Evolutionary conservation across 495 filamentous ascomycete genomes (phyloP).

Genomic region (Aspergillus egyptiacus): DNA sequence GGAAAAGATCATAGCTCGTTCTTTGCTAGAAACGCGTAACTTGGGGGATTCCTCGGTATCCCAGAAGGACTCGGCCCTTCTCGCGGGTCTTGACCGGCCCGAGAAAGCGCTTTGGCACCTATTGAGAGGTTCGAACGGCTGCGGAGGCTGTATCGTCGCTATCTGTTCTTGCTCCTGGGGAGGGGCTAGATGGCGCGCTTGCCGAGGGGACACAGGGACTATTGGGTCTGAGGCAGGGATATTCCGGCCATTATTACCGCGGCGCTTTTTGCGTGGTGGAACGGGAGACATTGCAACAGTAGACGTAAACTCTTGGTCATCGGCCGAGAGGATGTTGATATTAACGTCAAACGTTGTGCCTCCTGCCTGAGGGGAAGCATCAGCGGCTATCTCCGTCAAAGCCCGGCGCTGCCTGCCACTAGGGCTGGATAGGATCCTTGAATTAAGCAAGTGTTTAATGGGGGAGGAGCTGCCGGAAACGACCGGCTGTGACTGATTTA

Average conservation of each 20-base stretch:
- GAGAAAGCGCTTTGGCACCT: constrained; percentile 13
- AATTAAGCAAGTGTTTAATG: constrained; percentile 23
- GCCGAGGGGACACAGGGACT: constrained; percentile 28
- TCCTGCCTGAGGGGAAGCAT: constrained; percentile 36
- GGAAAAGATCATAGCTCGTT: constrained; percentile 14
- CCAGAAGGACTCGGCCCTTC: constrained; percentile 31
- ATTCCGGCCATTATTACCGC: constrained; percentile 31
- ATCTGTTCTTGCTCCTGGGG: constrained; percentile 3
- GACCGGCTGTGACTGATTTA: constrained; percentile 22
- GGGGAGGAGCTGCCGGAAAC: constrained; percentile 27
- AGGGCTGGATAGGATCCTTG: constrained; percentile 36
- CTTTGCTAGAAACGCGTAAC: constrained; percentile 23
- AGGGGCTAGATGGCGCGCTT: constrained; percentile 9
- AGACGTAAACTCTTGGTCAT: constrained; percentile 39
- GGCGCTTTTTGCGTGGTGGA: constrained; percentile 35
- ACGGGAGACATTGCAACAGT: constrained; percentile 33
- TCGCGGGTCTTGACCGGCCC: constrained; percentile 22
- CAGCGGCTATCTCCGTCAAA: constrained; percentile 43
- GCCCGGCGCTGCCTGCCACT: constrained; percentile 39
- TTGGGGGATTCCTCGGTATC: constrained; percentile 35
- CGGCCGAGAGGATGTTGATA: constrained; percentile 37
- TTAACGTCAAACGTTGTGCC: constrained; percentile 33
- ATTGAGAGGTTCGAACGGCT: constrained; percentile 10
- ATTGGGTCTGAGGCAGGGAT: constrained; percentile 31
- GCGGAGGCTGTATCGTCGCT: constrained; percentile 11